These are phyloP conservation scores for Musa schizocarpa DNA, from an alignment of 176 grass and related monocot species.

Conservation along the genomic window DNA sequence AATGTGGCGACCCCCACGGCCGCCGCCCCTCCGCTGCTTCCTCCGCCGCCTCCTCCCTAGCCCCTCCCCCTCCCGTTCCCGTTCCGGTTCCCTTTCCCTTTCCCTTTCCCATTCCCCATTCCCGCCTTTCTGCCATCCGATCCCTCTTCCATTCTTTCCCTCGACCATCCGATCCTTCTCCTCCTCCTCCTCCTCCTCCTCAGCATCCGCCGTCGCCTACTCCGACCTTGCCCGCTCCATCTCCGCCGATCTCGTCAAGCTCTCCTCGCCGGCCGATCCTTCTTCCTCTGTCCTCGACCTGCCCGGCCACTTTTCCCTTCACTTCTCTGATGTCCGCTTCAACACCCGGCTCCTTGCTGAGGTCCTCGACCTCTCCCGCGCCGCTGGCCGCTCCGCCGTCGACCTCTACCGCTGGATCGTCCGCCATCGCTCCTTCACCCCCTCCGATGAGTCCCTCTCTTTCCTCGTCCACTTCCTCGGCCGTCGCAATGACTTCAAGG, in stretches of 20 bases:
- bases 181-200: slow-evolving; percentile 13
- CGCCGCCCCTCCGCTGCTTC: background rate
- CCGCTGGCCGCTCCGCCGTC: slow-evolving; percentile 42
- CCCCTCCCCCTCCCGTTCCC: slow-evolving; percentile 7
- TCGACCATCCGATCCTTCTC: too few relatives aligned
- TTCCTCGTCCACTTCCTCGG: slow-evolving; percentile 62
- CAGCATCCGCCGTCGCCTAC: background rate
- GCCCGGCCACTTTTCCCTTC: slow-evolving; percentile 66
- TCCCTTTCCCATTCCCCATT: background rate
- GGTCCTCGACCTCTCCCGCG: slow-evolving; percentile 53
- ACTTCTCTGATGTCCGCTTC: slow-evolving; percentile 82
- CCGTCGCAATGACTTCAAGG: slow-evolving; percentile 71
- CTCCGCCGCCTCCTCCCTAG: background rate
- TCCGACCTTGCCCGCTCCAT: slow-evolving; percentile 31
- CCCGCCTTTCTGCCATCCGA: slow-evolving; percentile 29
- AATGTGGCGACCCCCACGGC: background rate
- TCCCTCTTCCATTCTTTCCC: background rate
- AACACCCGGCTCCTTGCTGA: slow-evolving; percentile 59
- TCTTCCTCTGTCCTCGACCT: slow-evolving; percentile 38
- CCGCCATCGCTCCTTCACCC: slow-evolving; percentile 53
- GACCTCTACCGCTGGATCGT: slow-evolving; percentile 83
- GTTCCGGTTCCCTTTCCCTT: slow-evolving; percentile 1
- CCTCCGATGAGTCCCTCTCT: slow-evolving; percentile 51
- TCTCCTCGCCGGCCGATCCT: slow-evolving; percentile 20
- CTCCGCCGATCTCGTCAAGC: slow-evolving; percentile 47